A percentile compares a stretch with the other conserved stretches of the same genome.
phyloP scores from a whole-genome alignment of 495 filamentous ascomycete genomes.

The Xylaria castorea region DNA sequence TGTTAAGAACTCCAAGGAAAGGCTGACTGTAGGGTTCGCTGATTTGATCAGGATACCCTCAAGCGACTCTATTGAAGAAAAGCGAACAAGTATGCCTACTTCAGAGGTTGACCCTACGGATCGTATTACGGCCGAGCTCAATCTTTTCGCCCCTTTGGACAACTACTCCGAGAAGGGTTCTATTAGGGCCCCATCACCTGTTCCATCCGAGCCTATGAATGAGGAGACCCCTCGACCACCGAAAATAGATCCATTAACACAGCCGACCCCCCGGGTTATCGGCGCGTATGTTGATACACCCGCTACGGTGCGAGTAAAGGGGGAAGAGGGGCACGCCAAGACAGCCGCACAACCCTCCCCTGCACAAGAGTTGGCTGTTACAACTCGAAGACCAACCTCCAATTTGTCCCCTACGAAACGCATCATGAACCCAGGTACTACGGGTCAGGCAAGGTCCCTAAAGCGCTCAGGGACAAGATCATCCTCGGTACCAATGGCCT shows the following conservation, averaged over 20 bases:
- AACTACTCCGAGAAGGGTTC: constrained; percentile 62
- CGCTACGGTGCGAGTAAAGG: constrained; percentile 49
- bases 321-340: constrained; percentile 27
- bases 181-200: constrained; percentile 54
- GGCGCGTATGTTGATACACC: constrained; percentile 62
- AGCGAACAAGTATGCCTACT: constrained; percentile 47
- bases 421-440: constrained; percentile 3
- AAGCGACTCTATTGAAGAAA: constrained; percentile 48
- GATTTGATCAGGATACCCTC: constrained; percentile 43
- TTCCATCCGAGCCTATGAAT: constrained; percentile 38
- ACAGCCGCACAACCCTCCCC: background rate
- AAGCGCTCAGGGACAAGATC: constrained; percentile 31
- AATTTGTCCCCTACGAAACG: constrained; percentile 26
- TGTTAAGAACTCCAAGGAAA: constrained; percentile 38
- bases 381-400: constrained; percentile 27
- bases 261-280: constrained; percentile 57
- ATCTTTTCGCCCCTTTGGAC: constrained; percentile 60
- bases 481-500: constrained; percentile 33
- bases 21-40: constrained; percentile 50
- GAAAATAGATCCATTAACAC: constrained; percentile 52
- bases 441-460: background rate
- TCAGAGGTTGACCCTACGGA: constrained; percentile 63
- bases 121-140: constrained; percentile 60
- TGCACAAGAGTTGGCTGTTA: background rate
- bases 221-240: constrained; percentile 55